Base-by-base conservation (phyloP, 2,329 filamentous ascomycete genomes). In the Colletotrichum tropicale region DNA sequence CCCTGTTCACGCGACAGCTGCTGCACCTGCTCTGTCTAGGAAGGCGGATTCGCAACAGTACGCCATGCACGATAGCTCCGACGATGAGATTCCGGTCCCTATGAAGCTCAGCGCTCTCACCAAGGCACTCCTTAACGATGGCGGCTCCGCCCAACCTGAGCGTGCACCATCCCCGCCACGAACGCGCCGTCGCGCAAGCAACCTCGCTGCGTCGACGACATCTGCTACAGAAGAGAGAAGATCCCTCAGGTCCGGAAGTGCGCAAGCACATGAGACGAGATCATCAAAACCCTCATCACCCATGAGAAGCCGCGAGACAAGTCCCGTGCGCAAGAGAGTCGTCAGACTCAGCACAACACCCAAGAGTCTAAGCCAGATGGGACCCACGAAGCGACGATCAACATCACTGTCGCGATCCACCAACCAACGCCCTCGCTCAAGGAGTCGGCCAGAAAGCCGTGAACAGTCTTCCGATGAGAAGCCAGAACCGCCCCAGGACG, bases 51-150 rank as follows among this genome's bases (percentile, higher is more conserved):
- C 88, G 70, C 87, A 88, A 74, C 87, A 88, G 64, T 89, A 86
- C 78, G 85, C 83, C n/a, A 81, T 93, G 79, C 93, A 95, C 80
- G 96, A 98, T 82, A 98, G 95, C 87, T 98, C 96, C 28, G 96
- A 98, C 85, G 96, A 98, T 81, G 96, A 98, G 85, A 95, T 98
- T 32, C 94, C 94, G 18, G 94, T 95, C 79, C 96, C 96, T 80
- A 95, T 97, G 91, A 98, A 97, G 86, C 94, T 98, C 83, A 98
- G 96, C 83, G 96, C 96, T 80, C 91, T 97, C 79, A 98, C 96
- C 65, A 96, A 97, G 82, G 96, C 95, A 24, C 88, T 98, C 18
- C 89, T 98, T 28, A 91, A 92, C 73, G 91, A 93, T 75, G 90
- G 91, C 58, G 87, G 88, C 66, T 89, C 87, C 5, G 89, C 91